Conservation (phyloP, 208 protist species). For the Crithidia bombi region DNA sequence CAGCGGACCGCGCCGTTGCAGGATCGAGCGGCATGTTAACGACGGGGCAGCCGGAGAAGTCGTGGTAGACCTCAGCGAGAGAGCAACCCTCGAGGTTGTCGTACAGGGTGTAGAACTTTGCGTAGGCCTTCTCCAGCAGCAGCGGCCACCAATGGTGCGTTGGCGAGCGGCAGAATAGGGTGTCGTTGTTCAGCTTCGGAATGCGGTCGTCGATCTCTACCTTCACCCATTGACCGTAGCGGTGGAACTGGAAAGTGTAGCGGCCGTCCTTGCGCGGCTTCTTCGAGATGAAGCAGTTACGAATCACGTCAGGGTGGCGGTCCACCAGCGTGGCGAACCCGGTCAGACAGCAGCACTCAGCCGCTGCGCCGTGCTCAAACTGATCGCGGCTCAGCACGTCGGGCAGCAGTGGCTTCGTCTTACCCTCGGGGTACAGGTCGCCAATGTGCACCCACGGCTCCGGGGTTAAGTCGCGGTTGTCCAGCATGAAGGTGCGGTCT, state of each 20-base stretch:
- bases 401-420: conserved; percentile 60
- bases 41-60: conserved; percentile 65
- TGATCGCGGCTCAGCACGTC: conserved; percentile 58
- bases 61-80: conserved; percentile 58
- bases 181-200: conserved; percentile 44
- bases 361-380: conserved; percentile 53
- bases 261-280: conserved; percentile 56
- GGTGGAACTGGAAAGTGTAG: conserved; percentile 78
- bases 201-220: conserved; percentile 80
- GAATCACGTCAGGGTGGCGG: conserved; percentile 54
- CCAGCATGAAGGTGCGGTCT: conserved; percentile 51
- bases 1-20: conserved; percentile 25
- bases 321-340: conserved; percentile 52
- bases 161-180: conserved; percentile 60
- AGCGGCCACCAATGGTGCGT: conserved; percentile 73
- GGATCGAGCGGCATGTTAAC: conserved; percentile 41
- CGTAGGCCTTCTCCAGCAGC: conserved; percentile 83
- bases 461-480: conserved; percentile 47
- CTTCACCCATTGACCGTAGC: conserved; percentile 64
- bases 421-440: conserved; percentile 71
- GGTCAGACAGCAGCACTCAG: conserved; percentile 61
- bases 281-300: conserved; percentile 63
- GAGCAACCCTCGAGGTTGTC: conserved; percentile 62
- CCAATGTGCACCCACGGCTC: conserved; percentile 63
- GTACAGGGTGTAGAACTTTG: conserved; percentile 79